A percentile compares a stretch with the other conserved stretches of the same genome.
These are phyloP conservation scores for Podila verticillata DNA, from an alignment of 192 early-diverging fungal species.

Conservation along the genomic window DNA sequence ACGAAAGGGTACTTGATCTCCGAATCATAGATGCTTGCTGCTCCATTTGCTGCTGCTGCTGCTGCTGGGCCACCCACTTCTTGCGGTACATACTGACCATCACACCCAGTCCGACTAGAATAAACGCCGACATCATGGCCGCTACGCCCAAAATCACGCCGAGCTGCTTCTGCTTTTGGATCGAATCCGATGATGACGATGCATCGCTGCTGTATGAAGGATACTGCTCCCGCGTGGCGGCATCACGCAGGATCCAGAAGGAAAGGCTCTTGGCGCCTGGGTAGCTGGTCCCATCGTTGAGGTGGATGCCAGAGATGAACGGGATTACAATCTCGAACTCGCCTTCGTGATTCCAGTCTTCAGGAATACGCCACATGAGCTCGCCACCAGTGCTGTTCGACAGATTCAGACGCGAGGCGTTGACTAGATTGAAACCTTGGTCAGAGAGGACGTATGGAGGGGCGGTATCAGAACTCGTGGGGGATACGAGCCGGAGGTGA, in stretches of 20 bases:
- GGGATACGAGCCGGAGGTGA: constrained; percentile 18
- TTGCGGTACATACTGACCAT: constrained; percentile 15
- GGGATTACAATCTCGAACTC: constrained; percentile 41
- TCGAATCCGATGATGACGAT: neutral
- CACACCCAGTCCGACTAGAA: constrained; percentile 11
- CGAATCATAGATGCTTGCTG: neutral
- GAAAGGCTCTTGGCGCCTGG: neutral
- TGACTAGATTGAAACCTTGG: constrained; percentile 19
- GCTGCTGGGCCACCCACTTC: constrained; percentile 6
- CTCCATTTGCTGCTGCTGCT: neutral
- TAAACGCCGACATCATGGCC: constrained; percentile 31
- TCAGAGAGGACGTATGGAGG: constrained; percentile 20
- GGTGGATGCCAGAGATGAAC: constrained; percentile 1
- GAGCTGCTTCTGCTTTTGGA: constrained; percentile 9
- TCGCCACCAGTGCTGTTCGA: constrained; percentile 8
- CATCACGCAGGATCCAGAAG: constrained; percentile 48
- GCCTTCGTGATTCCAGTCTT: constrained; percentile 43
- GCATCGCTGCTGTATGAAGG: constrained; percentile 24
- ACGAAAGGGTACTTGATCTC: neutral
- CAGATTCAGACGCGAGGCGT: constrained; percentile 5
- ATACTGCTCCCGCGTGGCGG: constrained; percentile 1
- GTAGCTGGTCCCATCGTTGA: neutral
- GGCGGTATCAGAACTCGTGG: neutral
- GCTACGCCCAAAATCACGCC: constrained; percentile 32
- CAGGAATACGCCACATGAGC: constrained; percentile 35